Evolutionary conservation across 2,329 filamentous ascomycete genomes (phyloP).

Genomic region (Claviceps pazoutovae): DNA sequence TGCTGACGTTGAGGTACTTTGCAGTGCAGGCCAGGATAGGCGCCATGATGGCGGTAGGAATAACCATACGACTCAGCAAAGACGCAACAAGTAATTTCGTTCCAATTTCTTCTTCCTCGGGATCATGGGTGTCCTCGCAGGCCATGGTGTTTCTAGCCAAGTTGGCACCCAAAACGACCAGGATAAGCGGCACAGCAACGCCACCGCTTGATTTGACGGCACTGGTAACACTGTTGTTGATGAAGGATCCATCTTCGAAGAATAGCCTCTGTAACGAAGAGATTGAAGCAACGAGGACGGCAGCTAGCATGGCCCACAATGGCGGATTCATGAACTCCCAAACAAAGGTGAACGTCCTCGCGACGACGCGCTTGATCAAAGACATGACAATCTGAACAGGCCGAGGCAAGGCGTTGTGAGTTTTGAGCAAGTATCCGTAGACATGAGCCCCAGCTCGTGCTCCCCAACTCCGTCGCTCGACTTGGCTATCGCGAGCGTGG

Average conservation of each 20-base stretch:
- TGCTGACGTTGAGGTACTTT: constrained; percentile 84
- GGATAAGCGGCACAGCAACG: constrained; percentile 86
- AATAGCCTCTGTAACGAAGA: constrained; percentile 72
- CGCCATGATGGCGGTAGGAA: constrained; percentile 85
- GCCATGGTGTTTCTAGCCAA: constrained; percentile 82
- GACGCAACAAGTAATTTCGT: constrained; percentile 75
- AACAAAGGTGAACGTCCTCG: constrained; percentile 46
- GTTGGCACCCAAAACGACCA: constrained; percentile 91
- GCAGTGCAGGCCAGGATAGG: constrained; percentile 75
- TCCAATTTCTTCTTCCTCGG: constrained; percentile 55
- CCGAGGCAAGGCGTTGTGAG: constrained; percentile 25
- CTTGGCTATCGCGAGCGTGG: constrained; percentile 33
- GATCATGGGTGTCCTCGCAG: constrained; percentile 45
- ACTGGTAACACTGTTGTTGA: constrained; percentile 84
- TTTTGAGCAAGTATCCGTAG: constrained; percentile 11
- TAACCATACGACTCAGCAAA: constrained; percentile 76
- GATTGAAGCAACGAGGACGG: constrained; percentile 82
- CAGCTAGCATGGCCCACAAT: constrained; percentile 88
- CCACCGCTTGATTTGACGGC: constrained; percentile 74
- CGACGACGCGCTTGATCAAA: constrained; percentile 19
- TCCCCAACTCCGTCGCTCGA: constrained; percentile 16
- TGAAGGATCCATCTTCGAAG: constrained; percentile 76
- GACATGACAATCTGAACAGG: constrained; percentile 24
- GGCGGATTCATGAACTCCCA: constrained; percentile 98
- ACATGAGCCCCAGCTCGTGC: constrained; percentile 17